Evolutionary conservation across 2,329 filamentous ascomycete species (phyloP), one percentile per base, ranked within the genome.

Genomic region (Chalaropsis thielavioides): DNA sequence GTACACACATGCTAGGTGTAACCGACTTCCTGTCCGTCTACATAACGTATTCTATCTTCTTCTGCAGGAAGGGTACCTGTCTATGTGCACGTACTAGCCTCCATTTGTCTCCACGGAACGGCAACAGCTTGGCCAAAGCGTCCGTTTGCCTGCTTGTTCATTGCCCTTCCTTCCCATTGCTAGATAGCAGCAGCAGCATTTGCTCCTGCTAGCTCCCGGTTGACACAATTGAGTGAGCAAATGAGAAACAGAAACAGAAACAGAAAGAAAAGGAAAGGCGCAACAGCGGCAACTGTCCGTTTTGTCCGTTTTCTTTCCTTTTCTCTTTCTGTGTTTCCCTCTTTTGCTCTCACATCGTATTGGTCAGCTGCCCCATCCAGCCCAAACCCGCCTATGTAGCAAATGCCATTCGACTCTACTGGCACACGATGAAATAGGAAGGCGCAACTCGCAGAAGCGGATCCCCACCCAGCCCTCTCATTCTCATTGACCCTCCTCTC

Each of bases 81-180:
- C 15, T 15, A 31, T 56, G 15, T 56, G 27, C 41, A 44, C 11
- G 51, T 17, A 35, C 22, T 56, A 31, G 51, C 31, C 22, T 56
- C 24, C 17, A n/a, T 56, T 56, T 27, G 51, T 56, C 51, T 31
- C 51, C 27, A 56, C 27, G 51, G 22, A 31, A 31, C 51, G 51
- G 51, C 51, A 56, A 31, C 22, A 56, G 51, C 51, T 3, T 56
- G 51, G 51, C 51, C 51, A 31, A 56, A 56, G 51, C 51, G 51
- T 27, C 22, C 5, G 15, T n/a, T 44, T 44, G 11, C 11, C 17
- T 44, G 51, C 51, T 13, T 56, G 22, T 17, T 31, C 15, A 56
- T 35, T 56, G 24, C 51, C 15, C 44, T 24, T 49, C 44, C 19
- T 49, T 49, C 13, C 7, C 19, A 49, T 56, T 19, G 11, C 51